These are phyloP conservation scores for Zea mays DNA, from an alignment of 176 grass and related monocot genomes.

Conservation along the genomic window Zm-B73-REFERENCE-NAM-5.0 NC_050097.1:235818501-235819000, in stretches of 20 bases:
- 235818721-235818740: background rate
- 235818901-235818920: background rate
- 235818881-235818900: too few species aligned
- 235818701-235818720: conserved; percentile 72
- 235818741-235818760: background rate
- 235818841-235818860: background rate
- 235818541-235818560: background rate
- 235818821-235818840: background rate
- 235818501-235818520: conserved; percentile 16
- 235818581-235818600: conserved; percentile 13
- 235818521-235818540: conserved; percentile 23
- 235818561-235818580: conserved; percentile 20
- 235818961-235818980: too few species aligned
- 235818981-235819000: too few species aligned
- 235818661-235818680: conserved; percentile 20
- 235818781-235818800: background rate
- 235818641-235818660: background rate
- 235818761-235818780: background rate
- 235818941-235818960: too few species aligned
- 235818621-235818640: conserved; percentile 30
- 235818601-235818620: conserved; percentile 27
- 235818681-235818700: conserved; percentile 53
- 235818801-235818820: background rate
- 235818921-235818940: background rate
- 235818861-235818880: background rate